Percentiles rank a stretch among this genome's conserved stretches.
Evolutionary conservation across 257 asterid species (phyloP).

Genomic region (Eustoma russellianum): DNA sequence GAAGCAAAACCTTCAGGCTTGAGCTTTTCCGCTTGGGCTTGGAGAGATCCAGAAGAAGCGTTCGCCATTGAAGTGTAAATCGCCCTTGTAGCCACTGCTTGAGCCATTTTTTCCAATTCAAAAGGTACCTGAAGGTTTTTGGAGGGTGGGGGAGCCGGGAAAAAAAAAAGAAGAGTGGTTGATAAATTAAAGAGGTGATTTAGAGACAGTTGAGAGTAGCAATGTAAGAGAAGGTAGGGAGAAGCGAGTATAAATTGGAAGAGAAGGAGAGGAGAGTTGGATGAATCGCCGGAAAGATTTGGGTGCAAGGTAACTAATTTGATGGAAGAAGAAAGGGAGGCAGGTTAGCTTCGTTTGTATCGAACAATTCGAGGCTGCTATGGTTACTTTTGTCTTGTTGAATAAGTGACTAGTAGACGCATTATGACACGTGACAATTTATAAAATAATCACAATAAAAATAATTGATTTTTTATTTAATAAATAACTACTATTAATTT

Average conservation of each 20-base stretch:
- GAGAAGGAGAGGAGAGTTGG: constrained; percentile 13
- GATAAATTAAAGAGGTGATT: background rate
- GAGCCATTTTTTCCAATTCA: constrained; percentile 39
- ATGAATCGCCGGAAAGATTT: constrained; percentile 40
- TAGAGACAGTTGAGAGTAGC: background rate
- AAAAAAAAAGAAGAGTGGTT: constrained; percentile 6
- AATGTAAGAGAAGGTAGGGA: constrained; percentile 9
- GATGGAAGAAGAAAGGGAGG: background rate
- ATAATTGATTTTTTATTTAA: too few species aligned
- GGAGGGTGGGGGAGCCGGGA: too few species aligned
- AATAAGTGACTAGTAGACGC: too few species aligned
- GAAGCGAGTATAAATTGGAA: background rate
- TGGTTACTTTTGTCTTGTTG: too few species aligned
- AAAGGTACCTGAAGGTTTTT: background rate
- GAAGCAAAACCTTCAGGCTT: constrained; percentile 43
- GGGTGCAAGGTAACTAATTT: constrained; percentile 20
- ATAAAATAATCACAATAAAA: too few species aligned
- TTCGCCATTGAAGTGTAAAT: constrained; percentile 42
- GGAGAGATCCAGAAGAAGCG: constrained; percentile 40
- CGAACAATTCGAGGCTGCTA: constrained; percentile 23
- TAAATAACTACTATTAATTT: too few species aligned
- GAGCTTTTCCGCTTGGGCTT: constrained; percentile 45
- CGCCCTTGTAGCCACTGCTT: constrained; percentile 64
- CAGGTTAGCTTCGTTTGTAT: constrained; percentile 40
- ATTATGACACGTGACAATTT: too few species aligned